phyloP scores from a whole-genome alignment of 495 filamentous ascomycete genomes.

The Aspergillus mulundensis region DNA sequence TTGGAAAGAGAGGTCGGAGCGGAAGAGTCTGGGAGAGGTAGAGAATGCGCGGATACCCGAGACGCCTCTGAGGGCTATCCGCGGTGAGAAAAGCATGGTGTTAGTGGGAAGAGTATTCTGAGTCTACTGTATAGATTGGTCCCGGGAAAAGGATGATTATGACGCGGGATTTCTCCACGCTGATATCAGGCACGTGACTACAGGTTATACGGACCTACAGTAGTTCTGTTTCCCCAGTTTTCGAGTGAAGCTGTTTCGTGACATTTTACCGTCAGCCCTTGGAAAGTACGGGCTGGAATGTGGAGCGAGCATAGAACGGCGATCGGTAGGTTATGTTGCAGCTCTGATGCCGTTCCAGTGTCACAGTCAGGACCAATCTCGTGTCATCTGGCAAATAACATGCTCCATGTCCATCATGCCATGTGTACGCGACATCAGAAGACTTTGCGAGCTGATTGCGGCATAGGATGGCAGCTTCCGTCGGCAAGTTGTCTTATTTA shows the following conservation, averaged over 20 bases:
- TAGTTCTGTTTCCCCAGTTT: no score
- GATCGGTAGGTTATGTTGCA: neutral
- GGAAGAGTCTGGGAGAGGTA: conserved; percentile 23
- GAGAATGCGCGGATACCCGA: conserved; percentile 34
- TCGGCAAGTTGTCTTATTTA: neutral
- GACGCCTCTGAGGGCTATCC: conserved; percentile 16
- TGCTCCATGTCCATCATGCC: neutral
- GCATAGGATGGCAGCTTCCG: neutral
- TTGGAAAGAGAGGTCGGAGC: conserved; percentile 37
- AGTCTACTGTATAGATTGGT: neutral
- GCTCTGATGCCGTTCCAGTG: no score
- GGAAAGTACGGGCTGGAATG: neutral
- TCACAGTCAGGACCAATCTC: no score
- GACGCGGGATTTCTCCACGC: conserved; percentile 3
- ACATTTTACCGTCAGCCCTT: neutral
- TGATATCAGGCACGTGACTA: neutral
- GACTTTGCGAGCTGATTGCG: neutral
- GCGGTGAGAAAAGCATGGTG: conserved; percentile 19
- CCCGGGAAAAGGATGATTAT: neutral
- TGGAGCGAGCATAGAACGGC: neutral
- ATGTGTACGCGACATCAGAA: neutral
- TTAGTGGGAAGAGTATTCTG: neutral
- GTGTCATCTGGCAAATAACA: no score
- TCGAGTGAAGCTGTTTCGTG: no score
- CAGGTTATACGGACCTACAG: neutral